Conservation (phyloP, 768 basidiomycete genomes). For the Royoungia palumana region DNA sequence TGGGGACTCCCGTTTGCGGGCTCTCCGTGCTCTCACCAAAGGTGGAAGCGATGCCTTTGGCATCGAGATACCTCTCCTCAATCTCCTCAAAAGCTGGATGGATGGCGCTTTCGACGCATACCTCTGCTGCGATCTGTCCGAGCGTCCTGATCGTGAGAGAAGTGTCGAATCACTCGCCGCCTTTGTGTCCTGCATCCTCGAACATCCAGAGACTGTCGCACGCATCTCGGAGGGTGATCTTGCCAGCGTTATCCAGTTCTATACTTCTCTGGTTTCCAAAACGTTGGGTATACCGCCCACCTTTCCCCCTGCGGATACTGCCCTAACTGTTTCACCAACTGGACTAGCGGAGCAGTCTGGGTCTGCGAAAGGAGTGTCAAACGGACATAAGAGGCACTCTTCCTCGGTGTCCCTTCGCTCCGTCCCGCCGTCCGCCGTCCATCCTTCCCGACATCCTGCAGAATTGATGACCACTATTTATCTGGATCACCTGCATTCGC, state of each 20-base stretch:
- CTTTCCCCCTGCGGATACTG: slow-evolving; percentile 13
- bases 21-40: slow-evolving; percentile 60
- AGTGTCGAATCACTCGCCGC: slow-evolving; percentile 58
- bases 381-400: slow-evolving; percentile 54
- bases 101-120: slow-evolving; percentile 58
- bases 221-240: slow-evolving; percentile 60
- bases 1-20: slow-evolving; percentile 69
- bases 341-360: slow-evolving; percentile 31
- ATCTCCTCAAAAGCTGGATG: slow-evolving; percentile 63
- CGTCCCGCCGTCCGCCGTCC: slow-evolving; percentile 33
- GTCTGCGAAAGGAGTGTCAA: slow-evolving; percentile 18
- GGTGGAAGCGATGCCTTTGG: slow-evolving; percentile 60
- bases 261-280: slow-evolving; percentile 54
- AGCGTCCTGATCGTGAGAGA: slow-evolving; percentile 58
- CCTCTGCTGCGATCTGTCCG: slow-evolving; percentile 33
- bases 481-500: slow-evolving; percentile 57
- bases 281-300: slow-evolving; percentile 38
- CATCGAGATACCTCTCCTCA: slow-evolving; percentile 56
- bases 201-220: slow-evolving; percentile 50
- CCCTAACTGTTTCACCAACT: slow-evolving; percentile 27
- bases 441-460: slow-evolving; percentile 45
- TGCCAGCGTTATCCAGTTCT: slow-evolving; percentile 55
- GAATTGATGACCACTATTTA: slow-evolving; percentile 64
- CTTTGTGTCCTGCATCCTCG: slow-evolving; percentile 52
- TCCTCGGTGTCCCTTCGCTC: slow-evolving; percentile 57